Conservation (phyloP, 2,329 filamentous ascomycete genomes). For the Leptodontidium sp. region DNA sequence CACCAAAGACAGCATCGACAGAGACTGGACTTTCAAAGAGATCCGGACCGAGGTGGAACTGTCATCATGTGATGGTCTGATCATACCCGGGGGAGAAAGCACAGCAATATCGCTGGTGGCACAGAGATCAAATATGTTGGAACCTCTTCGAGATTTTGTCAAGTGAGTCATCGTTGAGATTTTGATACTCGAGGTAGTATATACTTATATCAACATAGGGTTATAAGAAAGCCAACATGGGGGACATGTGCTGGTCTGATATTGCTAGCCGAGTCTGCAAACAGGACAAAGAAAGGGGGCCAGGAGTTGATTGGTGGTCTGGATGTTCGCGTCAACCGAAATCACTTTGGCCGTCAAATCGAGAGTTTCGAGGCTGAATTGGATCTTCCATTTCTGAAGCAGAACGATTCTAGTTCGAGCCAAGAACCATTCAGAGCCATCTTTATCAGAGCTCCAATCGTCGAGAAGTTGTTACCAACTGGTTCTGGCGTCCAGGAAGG, state of each 20-base stretch:
- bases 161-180: conserved; percentile 65
- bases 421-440: conserved; percentile 75
- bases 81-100: conserved; percentile 94
- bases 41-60: conserved; percentile 81
- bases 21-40: conserved; percentile 66
- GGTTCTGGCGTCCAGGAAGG: conserved; percentile 45
- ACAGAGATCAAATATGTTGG: conserved; percentile 79
- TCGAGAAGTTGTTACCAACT: conserved; percentile 76
- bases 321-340: conserved; percentile 88
- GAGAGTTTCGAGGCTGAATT: conserved; percentile 87
- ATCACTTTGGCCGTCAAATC: conserved; percentile 93
- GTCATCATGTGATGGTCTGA: conserved; percentile 77
- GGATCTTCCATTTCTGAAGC: conserved; percentile 72
- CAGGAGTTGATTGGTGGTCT: conserved; percentile 94
- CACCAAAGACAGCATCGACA: conserved; percentile 30
- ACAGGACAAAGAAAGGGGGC: conserved; percentile 86
- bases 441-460: conserved; percentile 94
- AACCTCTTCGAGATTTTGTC: conserved; percentile 87
- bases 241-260: conserved; percentile 97
- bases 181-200: conserved; percentile 1
- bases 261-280: conserved; percentile 85
- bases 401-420: conserved; percentile 38
- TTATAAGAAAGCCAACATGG: conserved; percentile 85
- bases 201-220: conserved; percentile 54
- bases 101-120: conserved; percentile 93